Evolutionary conservation across 1,284 basidiomycete species (phyloP).

Genomic region (Xerocomus nothofagi): DNA sequence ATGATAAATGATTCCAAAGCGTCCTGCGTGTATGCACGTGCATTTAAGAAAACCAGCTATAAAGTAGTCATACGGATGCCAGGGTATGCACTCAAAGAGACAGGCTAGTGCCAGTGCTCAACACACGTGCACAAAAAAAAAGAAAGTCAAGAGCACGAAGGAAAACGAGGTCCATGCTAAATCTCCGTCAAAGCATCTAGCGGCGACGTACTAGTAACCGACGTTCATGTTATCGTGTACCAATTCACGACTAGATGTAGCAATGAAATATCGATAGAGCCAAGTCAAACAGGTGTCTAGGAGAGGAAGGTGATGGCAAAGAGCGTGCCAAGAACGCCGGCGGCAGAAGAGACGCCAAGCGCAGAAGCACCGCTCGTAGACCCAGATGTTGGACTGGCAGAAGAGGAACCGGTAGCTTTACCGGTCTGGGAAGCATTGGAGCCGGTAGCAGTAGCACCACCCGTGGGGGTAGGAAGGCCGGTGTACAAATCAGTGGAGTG

Average conservation of each 20-base stretch:
- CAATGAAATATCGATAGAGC: background rate
- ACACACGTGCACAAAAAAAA: slow-evolving; percentile 21
- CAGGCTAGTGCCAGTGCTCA: slow-evolving; percentile 26
- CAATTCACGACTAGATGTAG: slow-evolving; percentile 9
- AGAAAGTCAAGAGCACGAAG: background rate
- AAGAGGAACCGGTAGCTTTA: slow-evolving; percentile 23
- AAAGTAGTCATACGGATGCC: slow-evolving; percentile 21
- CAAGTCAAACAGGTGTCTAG: slow-evolving; percentile 25
- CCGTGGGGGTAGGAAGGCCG: slow-evolving; percentile 18
- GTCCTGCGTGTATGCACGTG: background rate
- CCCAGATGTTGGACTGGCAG: slow-evolving; percentile 21
- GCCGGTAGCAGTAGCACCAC: slow-evolving; percentile 18
- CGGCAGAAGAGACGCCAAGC: slow-evolving; percentile 40
- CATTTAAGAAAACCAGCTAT: slow-evolving; percentile 8
- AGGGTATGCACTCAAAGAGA: slow-evolving; percentile 26
- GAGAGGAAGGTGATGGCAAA: slow-evolving; percentile 50
- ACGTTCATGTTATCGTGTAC: background rate
- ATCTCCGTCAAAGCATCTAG: slow-evolving; percentile 4
- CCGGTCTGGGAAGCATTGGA: slow-evolving; percentile 14
- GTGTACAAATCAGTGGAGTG: slow-evolving; percentile 51
- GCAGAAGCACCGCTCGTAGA: slow-evolving; percentile 38
- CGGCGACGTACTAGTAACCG: background rate
- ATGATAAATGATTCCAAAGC: background rate
- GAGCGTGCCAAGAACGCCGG: slow-evolving; percentile 43
- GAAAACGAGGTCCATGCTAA: slow-evolving; percentile 14